Base-by-base conservation (phyloP, 192 early-diverging fungal species). In the Pilaira anomala region DNA sequence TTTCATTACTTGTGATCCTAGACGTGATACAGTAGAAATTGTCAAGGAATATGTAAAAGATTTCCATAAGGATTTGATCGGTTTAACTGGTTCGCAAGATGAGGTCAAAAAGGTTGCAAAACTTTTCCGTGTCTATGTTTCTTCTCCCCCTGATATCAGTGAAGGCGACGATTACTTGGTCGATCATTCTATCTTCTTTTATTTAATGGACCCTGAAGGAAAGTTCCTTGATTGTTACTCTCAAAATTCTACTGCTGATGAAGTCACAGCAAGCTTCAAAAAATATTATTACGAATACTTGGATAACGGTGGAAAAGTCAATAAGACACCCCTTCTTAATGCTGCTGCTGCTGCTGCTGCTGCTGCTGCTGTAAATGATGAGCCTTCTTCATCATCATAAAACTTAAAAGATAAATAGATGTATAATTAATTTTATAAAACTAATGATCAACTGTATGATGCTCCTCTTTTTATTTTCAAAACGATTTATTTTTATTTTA, bases 181-280 rank as follows among this genome's bases (percentile, higher is more conserved):
- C 18, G 97, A 98, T 60, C 97, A 98, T 67, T 93, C 92, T 33
- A 98, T 97, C 68, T 98, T 96, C 77, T 96, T 96, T 66, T 98
- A 97, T 68, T 78, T 98, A 44, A 91, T 98, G 83, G 87, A 89
- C 30, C 93, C 91, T 12, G 83, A 94, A 45, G 95, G 95, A 46
- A 69, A 83, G 60, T 98, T 96, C 72, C 78, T 94, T 22, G 91
- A 93, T 16, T 90, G 90, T 30, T 98, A 91, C 73, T 91, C 93
- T 21, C 90, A 88, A 72, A 90, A 93, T 41, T 76, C 86, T 42
- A 78, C 79, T 7, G 76, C 80, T 3, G 85, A 89, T 21, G 68
- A 80, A 41, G 82, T 93, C 16, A 69, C 75, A 4, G 48, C 71
- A 29, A 87, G 84, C 60, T 72, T 85, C 26, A 79, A 77, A 62